Evolutionary conservation across 768 basidiomycete species (phyloP).

Genomic region (Amylocystis lapponica): DNA sequence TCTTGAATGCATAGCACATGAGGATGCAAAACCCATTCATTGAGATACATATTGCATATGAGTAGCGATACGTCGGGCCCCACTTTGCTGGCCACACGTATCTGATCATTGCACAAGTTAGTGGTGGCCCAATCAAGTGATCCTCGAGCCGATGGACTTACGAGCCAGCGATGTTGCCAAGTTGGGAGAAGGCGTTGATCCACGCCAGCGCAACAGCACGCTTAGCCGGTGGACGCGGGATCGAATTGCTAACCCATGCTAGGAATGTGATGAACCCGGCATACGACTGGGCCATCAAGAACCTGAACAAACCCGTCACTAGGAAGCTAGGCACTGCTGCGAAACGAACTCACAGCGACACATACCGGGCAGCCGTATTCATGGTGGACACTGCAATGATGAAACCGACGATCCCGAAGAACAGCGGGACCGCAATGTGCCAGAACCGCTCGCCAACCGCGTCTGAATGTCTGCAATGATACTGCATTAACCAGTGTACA

Average conservation of each 20-base stretch:
- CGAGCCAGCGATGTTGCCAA: slow-evolving; percentile 83
- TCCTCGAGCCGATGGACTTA: slow-evolving; percentile 30
- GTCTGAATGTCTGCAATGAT: slow-evolving; percentile 58
- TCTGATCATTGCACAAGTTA: too few species aligned
- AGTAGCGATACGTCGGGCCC: slow-evolving; percentile 66
- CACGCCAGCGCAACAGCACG: slow-evolving; percentile 82
- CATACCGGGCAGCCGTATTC: slow-evolving; percentile 56
- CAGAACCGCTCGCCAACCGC: slow-evolving; percentile 60
- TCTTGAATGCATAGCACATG: slow-evolving; percentile 31
- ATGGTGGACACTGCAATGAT: slow-evolving; percentile 58
- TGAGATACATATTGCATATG: slow-evolving; percentile 69
- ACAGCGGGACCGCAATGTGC: slow-evolving; percentile 51
- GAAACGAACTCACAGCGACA: slow-evolving; percentile 45
- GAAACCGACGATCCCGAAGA: slow-evolving; percentile 64
- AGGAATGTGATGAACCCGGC: slow-evolving; percentile 64
- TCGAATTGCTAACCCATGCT: slow-evolving; percentile 47
- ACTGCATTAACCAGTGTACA: not conserved
- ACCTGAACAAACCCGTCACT: slow-evolving; percentile 46
- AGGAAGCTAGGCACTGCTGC: not conserved
- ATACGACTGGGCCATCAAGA: slow-evolving; percentile 73
- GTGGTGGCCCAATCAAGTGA: slow-evolving; percentile 21
- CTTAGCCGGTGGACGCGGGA: slow-evolving; percentile 82
- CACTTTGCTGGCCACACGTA: slow-evolving; percentile 65
- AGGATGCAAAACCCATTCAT: slow-evolving; percentile 39
- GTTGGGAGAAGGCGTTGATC: slow-evolving; percentile 75